These are phyloP conservation scores for Saccharata proteae DNA, from an alignment of 2,329 filamentous ascomycete genomes.

Conservation along the genomic window DNA sequence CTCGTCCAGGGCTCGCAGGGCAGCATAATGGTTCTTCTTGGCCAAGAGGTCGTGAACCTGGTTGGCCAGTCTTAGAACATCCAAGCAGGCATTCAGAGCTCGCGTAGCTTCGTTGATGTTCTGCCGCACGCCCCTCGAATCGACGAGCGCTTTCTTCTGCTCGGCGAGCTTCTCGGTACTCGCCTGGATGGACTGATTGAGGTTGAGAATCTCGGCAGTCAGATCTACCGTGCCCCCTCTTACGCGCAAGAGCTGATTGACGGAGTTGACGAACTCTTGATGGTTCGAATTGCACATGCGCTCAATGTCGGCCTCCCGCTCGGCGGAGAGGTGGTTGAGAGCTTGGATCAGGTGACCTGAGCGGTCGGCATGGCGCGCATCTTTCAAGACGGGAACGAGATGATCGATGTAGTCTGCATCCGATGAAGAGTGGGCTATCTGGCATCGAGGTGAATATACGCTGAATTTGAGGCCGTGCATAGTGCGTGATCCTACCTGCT, in stretches of 20 bases:
- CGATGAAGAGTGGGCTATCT: conserved; percentile 88
- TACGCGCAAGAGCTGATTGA: conserved; percentile 86
- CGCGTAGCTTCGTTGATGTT: conserved; percentile 91
- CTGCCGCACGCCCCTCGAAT: conserved; percentile 81
- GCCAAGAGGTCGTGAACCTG: conserved; percentile 83
- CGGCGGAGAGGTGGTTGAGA: conserved; percentile 68
- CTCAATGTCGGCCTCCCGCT: conserved; percentile 85
- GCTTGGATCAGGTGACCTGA: conserved; percentile 64
- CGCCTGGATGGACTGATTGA: conserved; percentile 89
- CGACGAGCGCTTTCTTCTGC: conserved; percentile 88
- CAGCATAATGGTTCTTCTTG: conserved; percentile 92
- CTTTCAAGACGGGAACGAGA: conserved; percentile 84
- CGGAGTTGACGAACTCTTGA: conserved; percentile 87
- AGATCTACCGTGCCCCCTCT: conserved; percentile 80
- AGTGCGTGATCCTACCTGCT: conserved; percentile 36
- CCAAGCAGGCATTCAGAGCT: conserved; percentile 79
- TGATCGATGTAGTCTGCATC: conserved; percentile 94
- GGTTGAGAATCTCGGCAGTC: conserved; percentile 78
- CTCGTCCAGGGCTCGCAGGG: conserved; percentile 85
- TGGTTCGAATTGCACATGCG: conserved; percentile 90
- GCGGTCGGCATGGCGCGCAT: conserved; percentile 66
- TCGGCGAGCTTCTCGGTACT: conserved; percentile 90
- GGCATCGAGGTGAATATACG: conserved; percentile 8
- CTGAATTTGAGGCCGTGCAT: conserved; percentile 7
- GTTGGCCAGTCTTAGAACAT: conserved; percentile 85